Evolutionary conservation across 176 grass and related monocot species (phyloP).

Genomic region (Ananas comosus): DNA sequence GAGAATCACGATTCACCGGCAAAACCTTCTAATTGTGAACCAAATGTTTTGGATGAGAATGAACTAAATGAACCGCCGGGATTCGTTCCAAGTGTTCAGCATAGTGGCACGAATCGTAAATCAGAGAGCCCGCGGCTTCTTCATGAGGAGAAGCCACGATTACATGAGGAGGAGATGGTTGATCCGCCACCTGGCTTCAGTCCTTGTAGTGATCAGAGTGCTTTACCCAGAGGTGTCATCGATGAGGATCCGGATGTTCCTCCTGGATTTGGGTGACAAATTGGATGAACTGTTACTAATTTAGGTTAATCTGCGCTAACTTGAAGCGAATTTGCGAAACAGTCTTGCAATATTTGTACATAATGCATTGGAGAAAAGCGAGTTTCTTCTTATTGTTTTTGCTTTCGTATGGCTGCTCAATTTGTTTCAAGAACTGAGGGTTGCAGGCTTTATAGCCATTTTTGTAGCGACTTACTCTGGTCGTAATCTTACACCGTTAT

Average conservation of each 20-base stretch:
- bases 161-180: slow-evolving; percentile 14
- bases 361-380: neutral
- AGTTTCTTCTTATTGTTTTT: too few relatives aligned
- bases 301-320: neutral
- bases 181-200: slow-evolving; percentile 14
- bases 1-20: slow-evolving; percentile 20
- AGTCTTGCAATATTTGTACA: neutral
- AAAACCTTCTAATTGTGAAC: slow-evolving; percentile 20
- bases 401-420: too few relatives aligned
- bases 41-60: slow-evolving; percentile 28
- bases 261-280: slow-evolving; percentile 57
- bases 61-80: slow-evolving; percentile 52
- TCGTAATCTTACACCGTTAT: too few relatives aligned
- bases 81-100: slow-evolving; percentile 39
- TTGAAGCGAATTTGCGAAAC: neutral
- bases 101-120: neutral
- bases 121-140: neutral
- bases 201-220: neutral
- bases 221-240: slow-evolving; percentile 1
- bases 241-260: slow-evolving; percentile 55
- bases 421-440: too few relatives aligned
- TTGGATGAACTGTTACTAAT: neutral
- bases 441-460: too few relatives aligned
- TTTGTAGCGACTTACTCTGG: too few relatives aligned
- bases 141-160: neutral